Percentiles rank a stretch among this genome's conserved stretches.
Conservation (phyloP, 2,329 filamentous ascomycete genomes). For the Aspergillus phoenicis region DNA sequence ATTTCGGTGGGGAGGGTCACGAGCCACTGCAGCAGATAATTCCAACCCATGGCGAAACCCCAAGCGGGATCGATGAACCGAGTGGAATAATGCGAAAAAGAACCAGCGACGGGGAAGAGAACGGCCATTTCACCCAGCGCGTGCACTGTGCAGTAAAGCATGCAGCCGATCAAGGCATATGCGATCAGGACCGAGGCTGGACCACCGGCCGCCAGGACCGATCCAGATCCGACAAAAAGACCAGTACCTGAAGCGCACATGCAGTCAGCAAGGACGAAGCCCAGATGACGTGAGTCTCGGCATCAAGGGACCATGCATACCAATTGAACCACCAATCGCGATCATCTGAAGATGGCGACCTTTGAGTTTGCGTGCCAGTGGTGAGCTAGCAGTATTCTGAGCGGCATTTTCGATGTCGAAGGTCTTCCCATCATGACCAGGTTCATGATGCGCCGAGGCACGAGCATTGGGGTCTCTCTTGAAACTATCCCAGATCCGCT, state of each 20-base stretch:
- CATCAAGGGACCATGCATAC: constrained; percentile 43
- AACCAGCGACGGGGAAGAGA: constrained; percentile 85
- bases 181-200: constrained; percentile 77
- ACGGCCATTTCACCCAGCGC: constrained; percentile 90
- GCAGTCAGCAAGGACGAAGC: constrained; percentile 15
- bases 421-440: constrained; percentile 57
- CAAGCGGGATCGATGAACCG: constrained; percentile 91
- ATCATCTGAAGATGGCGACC: constrained; percentile 94
- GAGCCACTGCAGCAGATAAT: constrained; percentile 88
- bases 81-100: constrained; percentile 89
- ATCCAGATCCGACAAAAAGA: constrained; percentile 81
- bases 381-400: constrained; percentile 68
- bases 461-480: constrained; percentile 49
- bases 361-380: constrained; percentile 76
- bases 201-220: constrained; percentile 70
- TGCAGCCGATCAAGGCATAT: constrained; percentile 77
- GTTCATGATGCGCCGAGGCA: constrained; percentile 31
- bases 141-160: constrained; percentile 91
- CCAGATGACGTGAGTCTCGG: background rate
- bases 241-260: constrained; percentile 63
- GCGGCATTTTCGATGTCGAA: constrained; percentile 67
- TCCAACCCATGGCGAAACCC: constrained; percentile 96
- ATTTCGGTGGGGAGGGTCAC: constrained; percentile 82
- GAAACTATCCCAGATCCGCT: constrained; percentile 46
- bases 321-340: constrained; percentile 90